Conservation (phyloP, 1,284 basidiomycete species). For the Trichosporon asahii region DNA sequence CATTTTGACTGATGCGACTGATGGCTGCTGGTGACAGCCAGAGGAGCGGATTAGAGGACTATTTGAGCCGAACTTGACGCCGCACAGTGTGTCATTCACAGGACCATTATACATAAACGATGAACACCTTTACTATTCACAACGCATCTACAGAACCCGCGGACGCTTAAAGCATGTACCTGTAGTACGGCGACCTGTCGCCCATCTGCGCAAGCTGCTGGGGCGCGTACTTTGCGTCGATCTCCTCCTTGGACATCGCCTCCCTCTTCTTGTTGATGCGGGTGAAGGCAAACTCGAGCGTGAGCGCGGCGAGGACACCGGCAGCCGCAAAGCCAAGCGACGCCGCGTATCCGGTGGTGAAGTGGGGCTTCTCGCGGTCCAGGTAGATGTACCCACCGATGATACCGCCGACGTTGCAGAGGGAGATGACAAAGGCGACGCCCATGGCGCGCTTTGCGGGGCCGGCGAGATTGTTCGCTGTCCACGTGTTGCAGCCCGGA, state of each 20-base stretch:
- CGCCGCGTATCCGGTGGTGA: constrained; percentile 34
- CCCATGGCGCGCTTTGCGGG: constrained; percentile 36
- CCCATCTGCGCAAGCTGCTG: constrained; percentile 32
- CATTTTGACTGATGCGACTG: too few relatives aligned
- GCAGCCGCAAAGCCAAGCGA: constrained; percentile 30
- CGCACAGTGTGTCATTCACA: too few relatives aligned
- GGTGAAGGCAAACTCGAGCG: constrained; percentile 9
- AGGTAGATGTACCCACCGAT: constrained; percentile 26
- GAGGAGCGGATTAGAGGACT: too few relatives aligned
- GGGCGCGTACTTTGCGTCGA: constrained; percentile 29
- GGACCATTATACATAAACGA: too few relatives aligned
- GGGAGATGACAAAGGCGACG: constrained; percentile 30
- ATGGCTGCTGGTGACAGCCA: too few relatives aligned
- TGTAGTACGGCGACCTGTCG: constrained; percentile 34
- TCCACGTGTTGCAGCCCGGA: constrained; percentile 32
- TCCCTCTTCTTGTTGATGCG: constrained; percentile 29
- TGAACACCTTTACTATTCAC: too few relatives aligned
- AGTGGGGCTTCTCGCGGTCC: constrained; percentile 15
- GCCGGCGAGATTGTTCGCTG: constrained; percentile 34
- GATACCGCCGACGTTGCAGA: constrained; percentile 32
- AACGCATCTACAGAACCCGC: neutral
- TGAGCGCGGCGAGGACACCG: constrained; percentile 20
- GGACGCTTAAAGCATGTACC: constrained; percentile 22
- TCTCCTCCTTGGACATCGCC: constrained; percentile 31
- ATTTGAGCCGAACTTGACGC: too few relatives aligned